phyloP scores from a whole-genome alignment of 495 filamentous ascomycete species.

The Penicillium riverlandense region DNA sequence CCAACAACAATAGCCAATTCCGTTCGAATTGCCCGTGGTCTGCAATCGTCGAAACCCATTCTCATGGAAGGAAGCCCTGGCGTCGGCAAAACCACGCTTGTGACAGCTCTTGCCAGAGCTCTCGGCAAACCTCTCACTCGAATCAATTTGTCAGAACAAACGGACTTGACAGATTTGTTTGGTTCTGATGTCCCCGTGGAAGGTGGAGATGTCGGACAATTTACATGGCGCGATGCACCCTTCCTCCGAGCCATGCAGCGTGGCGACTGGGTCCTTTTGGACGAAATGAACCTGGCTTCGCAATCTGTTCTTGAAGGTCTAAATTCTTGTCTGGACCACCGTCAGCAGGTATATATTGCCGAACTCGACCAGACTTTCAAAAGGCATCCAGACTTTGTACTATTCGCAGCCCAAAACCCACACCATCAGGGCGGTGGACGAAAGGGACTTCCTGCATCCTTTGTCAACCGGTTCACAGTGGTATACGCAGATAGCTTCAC shows the following conservation, averaged over 20 bases:
- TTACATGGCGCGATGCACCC: conserved; percentile 91
- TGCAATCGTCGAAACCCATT: conserved; percentile 84
- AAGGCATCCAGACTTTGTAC: conserved; percentile 77
- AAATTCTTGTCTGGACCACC: conserved; percentile 95
- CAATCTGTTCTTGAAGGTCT: conserved; percentile 95
- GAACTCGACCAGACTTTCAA: conserved; percentile 92
- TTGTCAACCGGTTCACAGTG: conserved; percentile 96
- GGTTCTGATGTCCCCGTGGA: conserved; percentile 95
- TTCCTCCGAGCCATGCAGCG: conserved; percentile 94
- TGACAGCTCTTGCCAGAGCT: conserved; percentile 72
- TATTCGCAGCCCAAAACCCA: conserved; percentile 97
- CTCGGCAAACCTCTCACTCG: conserved; percentile 75
- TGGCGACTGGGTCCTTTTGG: conserved; percentile 91
- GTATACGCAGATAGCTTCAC: conserved; percentile 90
- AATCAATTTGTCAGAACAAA: conserved; percentile 97
- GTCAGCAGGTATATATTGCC: conserved; percentile 90
- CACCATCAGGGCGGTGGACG: conserved; percentile 94
- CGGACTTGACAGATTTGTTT: conserved; percentile 94
- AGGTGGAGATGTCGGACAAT: conserved; percentile 77
- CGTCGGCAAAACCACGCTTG: conserved; percentile 92
- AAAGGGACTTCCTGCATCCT: conserved; percentile 91
- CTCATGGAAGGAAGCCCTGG: conserved; percentile 93
- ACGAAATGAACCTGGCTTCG: conserved; percentile 98
- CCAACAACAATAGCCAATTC: conserved; percentile 85
- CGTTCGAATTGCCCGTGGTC: conserved; percentile 82